phyloP scores from a whole-genome alignment of 2,329 filamentous ascomycete genomes.

The Cladosporium sp. region DNA sequence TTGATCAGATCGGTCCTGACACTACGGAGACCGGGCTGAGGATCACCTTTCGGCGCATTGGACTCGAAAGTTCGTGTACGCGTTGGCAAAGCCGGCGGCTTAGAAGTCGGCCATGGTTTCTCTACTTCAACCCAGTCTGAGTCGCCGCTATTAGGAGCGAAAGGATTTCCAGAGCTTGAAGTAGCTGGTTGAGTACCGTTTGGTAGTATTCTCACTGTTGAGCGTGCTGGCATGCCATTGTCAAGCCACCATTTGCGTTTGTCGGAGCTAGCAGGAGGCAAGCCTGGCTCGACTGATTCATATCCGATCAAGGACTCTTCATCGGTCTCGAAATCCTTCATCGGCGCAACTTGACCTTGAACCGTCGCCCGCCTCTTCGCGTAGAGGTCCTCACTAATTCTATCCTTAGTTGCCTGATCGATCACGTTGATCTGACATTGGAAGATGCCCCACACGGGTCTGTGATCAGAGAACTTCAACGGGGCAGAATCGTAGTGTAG shows the following conservation, averaged over 20 bases:
- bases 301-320: conserved; percentile 80
- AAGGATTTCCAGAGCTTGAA: conserved; percentile 75
- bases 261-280: conserved; percentile 60
- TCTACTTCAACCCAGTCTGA: conserved; percentile 72
- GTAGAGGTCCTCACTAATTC: conserved; percentile 72
- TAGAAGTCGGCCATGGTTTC: conserved; percentile 22
- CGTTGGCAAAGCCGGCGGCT: conserved; percentile 17
- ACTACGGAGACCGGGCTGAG: conserved; percentile 10
- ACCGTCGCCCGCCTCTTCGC: conserved; percentile 61
- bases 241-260: conserved; percentile 63
- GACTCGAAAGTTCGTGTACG: conserved; percentile 1
- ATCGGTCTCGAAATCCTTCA: conserved; percentile 57
- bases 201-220: conserved; percentile 57
- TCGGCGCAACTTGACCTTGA: conserved; percentile 56
- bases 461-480: conserved; percentile 86
- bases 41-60: background rate
- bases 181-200: conserved; percentile 64
- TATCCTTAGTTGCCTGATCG: conserved; percentile 68
- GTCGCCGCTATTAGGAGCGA: conserved; percentile 61
- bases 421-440: conserved; percentile 77
- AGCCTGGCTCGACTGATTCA: conserved; percentile 74
- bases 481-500: conserved; percentile 77
- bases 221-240: conserved; percentile 67
- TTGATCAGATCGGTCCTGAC: conserved; percentile 17
- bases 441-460: conserved; percentile 90